Evolutionary conservation across 768 basidiomycete genomes (phyloP).

Genomic region (Favolaschia claudopus): DNA sequence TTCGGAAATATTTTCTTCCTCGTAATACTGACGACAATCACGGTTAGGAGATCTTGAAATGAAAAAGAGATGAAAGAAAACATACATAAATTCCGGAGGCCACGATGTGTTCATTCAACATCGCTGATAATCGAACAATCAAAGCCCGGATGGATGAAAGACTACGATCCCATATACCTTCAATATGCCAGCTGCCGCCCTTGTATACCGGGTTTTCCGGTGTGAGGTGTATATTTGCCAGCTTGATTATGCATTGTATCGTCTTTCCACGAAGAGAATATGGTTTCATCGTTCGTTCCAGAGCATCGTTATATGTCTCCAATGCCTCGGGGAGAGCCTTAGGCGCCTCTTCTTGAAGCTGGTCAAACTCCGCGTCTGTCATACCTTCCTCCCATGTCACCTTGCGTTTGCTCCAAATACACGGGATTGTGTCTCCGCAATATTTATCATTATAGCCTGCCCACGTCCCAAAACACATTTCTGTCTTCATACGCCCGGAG

Average conservation of each 20-base stretch:
- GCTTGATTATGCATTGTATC: conserved; percentile 45
- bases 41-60: conserved; percentile 17
- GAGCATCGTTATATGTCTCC: conserved; percentile 12
- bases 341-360: neutral
- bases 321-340: conserved; percentile 16
- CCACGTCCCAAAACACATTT: neutral
- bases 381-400: neutral
- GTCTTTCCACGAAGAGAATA: conserved; percentile 24
- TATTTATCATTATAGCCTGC: neutral
- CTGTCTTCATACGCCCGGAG: conserved; percentile 10
- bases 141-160: neutral
- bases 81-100: conserved; percentile 32
- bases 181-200: conserved; percentile 44
- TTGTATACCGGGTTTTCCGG: conserved; percentile 35
- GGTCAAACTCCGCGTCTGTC: neutral
- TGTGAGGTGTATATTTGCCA: conserved; percentile 42
- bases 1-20: conserved; percentile 40
- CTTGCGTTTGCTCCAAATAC: conserved; percentile 12
- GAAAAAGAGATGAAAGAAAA: conserved; percentile 14
- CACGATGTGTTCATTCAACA: conserved; percentile 30
- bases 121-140: conserved; percentile 1
- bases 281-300: conserved; percentile 11
- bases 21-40: conserved; percentile 34
- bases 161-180: conserved; percentile 18
- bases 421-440: neutral